Evolutionary conservation across 2,329 filamentous ascomycete species (phyloP), one percentile per base, ranked within the genome.

Genomic region (Aspergillus sp.): DNA sequence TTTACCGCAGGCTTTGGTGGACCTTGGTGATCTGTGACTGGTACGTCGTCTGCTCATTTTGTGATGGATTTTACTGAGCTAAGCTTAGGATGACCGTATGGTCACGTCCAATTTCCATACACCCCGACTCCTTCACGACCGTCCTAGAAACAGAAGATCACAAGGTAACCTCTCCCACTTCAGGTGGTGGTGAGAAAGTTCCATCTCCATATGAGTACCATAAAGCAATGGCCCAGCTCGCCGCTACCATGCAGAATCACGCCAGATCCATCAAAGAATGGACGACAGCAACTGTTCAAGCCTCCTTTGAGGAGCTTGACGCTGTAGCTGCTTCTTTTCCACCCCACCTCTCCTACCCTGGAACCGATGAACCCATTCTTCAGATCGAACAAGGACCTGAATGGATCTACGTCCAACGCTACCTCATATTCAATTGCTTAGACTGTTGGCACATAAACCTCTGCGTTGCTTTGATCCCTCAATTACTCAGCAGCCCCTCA

Each of bases 201-300:
- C 17, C 52, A 13, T 55, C 52, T 2, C 39, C 39, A 2, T 55
- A 32, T 21, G 52, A 55, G 13, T 55, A 55, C 17, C 52, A 55
- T 39, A 55, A 55, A 23, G 52, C 38, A 7, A 55, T 55, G 52
- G 52, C 52, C 10, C 52, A 55, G 7, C 25, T 55, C 10, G 52
- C 52, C 8, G 52, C 52, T 9, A 55, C 52, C 52, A 55, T 55
- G 52, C 52, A 55, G 39, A 55, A 55, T 21, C 39, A 41, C 12
- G 39, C 41, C 39, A 15, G 52, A 13, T 55, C 52, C 13, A 55
- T 55, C 10, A 43, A 45, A 6, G 52, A 55, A 9, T 55, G 52
- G 52, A 55, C 23, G 1, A 30, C 23, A 1, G 15, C 15, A 2
- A 28, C 39, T 15, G 52, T 55, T 4, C 38, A 32, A 4, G 52